A percentile compares a stretch with the other conserved stretches of the same genome.
Evolutionary conservation across 768 basidiomycete species (phyloP).

Genomic region (Pulveroboletus sp.): DNA sequence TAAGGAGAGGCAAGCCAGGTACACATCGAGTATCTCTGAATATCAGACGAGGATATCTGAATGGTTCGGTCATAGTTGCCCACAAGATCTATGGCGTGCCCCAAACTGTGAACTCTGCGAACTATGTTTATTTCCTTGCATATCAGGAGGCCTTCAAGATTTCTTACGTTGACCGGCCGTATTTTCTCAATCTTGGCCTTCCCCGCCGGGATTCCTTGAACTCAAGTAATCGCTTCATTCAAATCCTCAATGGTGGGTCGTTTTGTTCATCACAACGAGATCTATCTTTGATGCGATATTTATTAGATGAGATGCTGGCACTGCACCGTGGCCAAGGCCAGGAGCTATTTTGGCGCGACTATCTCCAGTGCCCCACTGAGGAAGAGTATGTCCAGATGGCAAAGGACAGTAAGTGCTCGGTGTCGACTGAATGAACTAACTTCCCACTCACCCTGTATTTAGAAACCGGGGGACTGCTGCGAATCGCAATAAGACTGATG

Average conservation of each 20-base stretch:
- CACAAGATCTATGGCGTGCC: constrained; percentile 97
- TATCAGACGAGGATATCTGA: background rate
- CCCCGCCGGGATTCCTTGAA: background rate
- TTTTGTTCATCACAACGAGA: background rate
- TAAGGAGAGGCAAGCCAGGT: constrained; percentile 86
- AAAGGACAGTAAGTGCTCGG: constrained; percentile 69
- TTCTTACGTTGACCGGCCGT: constrained; percentile 15
- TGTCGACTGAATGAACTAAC: background rate
- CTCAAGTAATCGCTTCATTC: constrained; percentile 52
- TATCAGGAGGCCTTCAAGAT: constrained; percentile 70
- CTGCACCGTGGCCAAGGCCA: constrained; percentile 93
- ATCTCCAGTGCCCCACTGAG: constrained; percentile 85
- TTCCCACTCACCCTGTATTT: constrained; percentile 4
- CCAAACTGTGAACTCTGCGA: constrained; percentile 95
- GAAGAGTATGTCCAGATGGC: constrained; percentile 96
- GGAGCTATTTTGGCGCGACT: constrained; percentile 92
- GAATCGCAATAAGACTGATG: constrained; percentile 92
- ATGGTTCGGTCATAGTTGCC: constrained; percentile 54
- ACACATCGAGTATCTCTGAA: constrained; percentile 1
- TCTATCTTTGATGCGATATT: background rate
- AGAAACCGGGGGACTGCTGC: constrained; percentile 95
- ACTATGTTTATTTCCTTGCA: constrained; percentile 95
- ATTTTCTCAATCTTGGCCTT: constrained; percentile 37
- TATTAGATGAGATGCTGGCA: constrained; percentile 65
- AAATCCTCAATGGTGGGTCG: constrained; percentile 67